Percentiles rank a stretch among this genome's conserved stretches.
phyloP scores from a whole-genome alignment of 768 basidiomycete species.

The Serpula lacrymans region DNA sequence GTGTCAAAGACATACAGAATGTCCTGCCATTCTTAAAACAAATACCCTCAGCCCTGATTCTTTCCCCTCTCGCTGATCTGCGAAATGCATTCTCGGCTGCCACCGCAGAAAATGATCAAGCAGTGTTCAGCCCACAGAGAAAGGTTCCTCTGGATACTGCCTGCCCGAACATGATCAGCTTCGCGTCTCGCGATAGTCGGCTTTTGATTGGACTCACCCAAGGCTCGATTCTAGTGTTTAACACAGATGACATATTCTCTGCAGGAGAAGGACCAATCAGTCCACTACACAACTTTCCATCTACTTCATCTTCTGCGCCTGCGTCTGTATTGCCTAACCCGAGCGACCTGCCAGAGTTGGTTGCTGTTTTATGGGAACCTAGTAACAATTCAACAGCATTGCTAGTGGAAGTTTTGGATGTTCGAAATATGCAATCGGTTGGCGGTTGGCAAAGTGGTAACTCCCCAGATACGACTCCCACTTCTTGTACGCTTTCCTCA shows the following conservation, averaged over 20 bases:
- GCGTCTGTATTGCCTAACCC: conserved; percentile 66
- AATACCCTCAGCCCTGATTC: conserved; percentile 46
- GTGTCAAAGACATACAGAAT: conserved; percentile 8
- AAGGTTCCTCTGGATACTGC: conserved; percentile 40
- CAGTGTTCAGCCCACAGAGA: conserved; percentile 50
- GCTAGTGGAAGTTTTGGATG: conserved; percentile 59
- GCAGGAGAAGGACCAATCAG: conserved; percentile 37
- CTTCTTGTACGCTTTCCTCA: conserved; percentile 47
- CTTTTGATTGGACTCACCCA: conserved; percentile 56
- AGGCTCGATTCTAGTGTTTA: conserved; percentile 60
- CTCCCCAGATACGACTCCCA: conserved; percentile 49
- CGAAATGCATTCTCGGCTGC: conserved; percentile 47
- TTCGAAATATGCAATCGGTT: conserved; percentile 41
- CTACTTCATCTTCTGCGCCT: conserved; percentile 41
- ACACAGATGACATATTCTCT: conserved; percentile 50
- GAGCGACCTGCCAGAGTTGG: conserved; percentile 49
- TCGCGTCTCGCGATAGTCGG: conserved; percentile 58
- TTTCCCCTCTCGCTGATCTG: conserved; percentile 61
- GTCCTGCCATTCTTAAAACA: background rate
- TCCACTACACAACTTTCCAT: conserved; percentile 47
- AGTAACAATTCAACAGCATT: conserved; percentile 30
- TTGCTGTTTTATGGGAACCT: conserved; percentile 55
- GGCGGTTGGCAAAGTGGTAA: conserved; percentile 55
- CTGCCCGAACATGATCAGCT: conserved; percentile 51
- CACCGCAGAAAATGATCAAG: conserved; percentile 33